Percentiles rank a stretch among this genome's conserved stretches.
phyloP scores from a whole-genome alignment of 352 stramenopile species.

The Phytophthora nicotianae region DNA sequence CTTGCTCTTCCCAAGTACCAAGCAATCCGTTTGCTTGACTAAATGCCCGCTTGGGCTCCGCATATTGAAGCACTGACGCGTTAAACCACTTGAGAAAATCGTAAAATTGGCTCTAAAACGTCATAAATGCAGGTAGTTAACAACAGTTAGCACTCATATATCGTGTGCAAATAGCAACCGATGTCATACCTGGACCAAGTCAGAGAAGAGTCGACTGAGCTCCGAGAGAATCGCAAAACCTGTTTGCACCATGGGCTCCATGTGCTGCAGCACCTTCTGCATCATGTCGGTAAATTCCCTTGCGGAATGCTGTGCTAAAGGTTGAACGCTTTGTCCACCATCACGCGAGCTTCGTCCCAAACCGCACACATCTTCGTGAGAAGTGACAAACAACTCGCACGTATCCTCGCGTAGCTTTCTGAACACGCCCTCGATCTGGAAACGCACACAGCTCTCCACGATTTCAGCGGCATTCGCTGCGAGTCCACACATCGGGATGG shows the following conservation, averaged over 20 bases:
- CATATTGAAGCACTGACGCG: slow-evolving; percentile 61
- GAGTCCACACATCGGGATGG: slow-evolving; percentile 62
- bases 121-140: slow-evolving; percentile 1
- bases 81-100: slow-evolving; percentile 87
- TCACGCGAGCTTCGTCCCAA: slow-evolving; percentile 39
- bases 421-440: slow-evolving; percentile 82
- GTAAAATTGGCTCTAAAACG: slow-evolving; percentile 69
- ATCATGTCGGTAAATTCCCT: slow-evolving; percentile 72
- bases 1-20: slow-evolving; percentile 22
- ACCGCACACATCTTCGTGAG: slow-evolving; percentile 52
- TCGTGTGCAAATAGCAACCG: not conserved
- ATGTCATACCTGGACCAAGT: slow-evolving; percentile 70
- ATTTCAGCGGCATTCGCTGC: slow-evolving; percentile 53
- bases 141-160: not conserved
- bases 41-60: slow-evolving; percentile 72
- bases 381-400: slow-evolving; percentile 58
- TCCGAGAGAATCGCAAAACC: slow-evolving; percentile 66
- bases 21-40: not conserved
- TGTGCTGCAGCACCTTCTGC: slow-evolving; percentile 78
- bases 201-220: slow-evolving; percentile 76
- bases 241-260: slow-evolving; percentile 78
- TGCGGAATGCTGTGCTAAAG: slow-evolving; percentile 60
- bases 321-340: slow-evolving; percentile 49
- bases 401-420: slow-evolving; percentile 61
- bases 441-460: slow-evolving; percentile 71